A percentile compares a stretch with the other conserved stretches of the same genome.
phyloP scores from a whole-genome alignment of 208 protist species.

The Leishmania tropica region DNA sequence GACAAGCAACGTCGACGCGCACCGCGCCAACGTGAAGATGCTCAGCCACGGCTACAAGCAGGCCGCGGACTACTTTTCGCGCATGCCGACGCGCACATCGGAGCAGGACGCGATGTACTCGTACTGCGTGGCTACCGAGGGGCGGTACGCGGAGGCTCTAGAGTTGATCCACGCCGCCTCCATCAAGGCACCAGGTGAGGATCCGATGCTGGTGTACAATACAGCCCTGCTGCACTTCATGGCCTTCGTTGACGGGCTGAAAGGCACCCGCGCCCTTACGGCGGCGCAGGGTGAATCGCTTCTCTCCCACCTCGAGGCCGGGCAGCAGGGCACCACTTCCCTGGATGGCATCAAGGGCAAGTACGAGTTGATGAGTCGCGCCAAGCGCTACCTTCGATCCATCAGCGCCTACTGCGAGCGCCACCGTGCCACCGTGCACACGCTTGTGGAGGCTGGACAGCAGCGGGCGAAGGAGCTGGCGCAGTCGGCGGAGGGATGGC shows the following conservation, averaged over 20 bases:
- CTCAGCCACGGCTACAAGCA: slow-evolving; percentile 77
- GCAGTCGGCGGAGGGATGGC: slow-evolving; percentile 48
- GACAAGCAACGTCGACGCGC: slow-evolving; percentile 41
- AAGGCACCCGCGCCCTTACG: slow-evolving; percentile 34
- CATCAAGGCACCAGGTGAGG: slow-evolving; percentile 24
- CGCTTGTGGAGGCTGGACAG: slow-evolving; percentile 48
- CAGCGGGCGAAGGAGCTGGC: slow-evolving; percentile 46
- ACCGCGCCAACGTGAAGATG: slow-evolving; percentile 82
- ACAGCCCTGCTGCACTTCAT: slow-evolving; percentile 70
- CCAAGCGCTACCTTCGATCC: slow-evolving; percentile 34
- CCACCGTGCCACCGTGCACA: slow-evolving; percentile 49
- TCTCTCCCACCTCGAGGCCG: slow-evolving; percentile 42
- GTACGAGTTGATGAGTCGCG: slow-evolving; percentile 36
- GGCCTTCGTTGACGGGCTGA: slow-evolving; percentile 57
- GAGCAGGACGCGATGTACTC: slow-evolving; percentile 68
- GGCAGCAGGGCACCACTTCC: slow-evolving; percentile 33
- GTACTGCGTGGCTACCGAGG: slow-evolving; percentile 72
- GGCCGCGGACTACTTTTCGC: slow-evolving; percentile 71
- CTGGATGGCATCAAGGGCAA: slow-evolving; percentile 38
- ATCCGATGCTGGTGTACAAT: slow-evolving; percentile 75
- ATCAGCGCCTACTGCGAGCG: slow-evolving; percentile 57
- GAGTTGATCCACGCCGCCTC: slow-evolving; percentile 43
- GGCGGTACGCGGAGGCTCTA: slow-evolving; percentile 64
- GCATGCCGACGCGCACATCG: slow-evolving; percentile 37
- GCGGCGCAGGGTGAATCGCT: slow-evolving; percentile 45